Base-by-base conservation (phyloP, 495 filamentous ascomycete species). In the Penicillium atrosanguineum region DNA sequence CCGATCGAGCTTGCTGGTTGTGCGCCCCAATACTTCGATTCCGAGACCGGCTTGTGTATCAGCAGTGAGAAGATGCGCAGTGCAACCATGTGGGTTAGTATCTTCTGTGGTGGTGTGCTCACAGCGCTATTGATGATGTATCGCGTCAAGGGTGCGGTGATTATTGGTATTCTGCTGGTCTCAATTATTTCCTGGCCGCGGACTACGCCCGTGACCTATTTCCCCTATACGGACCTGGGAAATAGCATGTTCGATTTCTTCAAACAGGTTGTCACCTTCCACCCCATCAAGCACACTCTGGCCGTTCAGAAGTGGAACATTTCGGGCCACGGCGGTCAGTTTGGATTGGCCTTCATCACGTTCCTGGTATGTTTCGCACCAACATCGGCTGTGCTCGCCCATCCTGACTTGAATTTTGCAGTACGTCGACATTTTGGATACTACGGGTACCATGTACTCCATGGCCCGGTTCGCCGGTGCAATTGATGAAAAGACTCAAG, bases 181-280 rank as follows among this genome's bases (percentile, higher is more conserved):
- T 89, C 86, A 31, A 86, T 92, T 64, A 90, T 91, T 65, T 90
- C 87, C 7, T 93, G 89, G 89, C 89, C 89, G 0, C 80, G 89
- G 16, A 67, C 75, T 6, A 90, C 87, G 3, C 62, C 79, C 0
- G 85, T 93, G 40, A 90, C 89, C 4, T 88, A 85, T 59, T 93
- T 93, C 69, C 88, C 89, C 0, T 77, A 91, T 55, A 89, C 81
- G 0, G 64, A 69, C 0, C 63, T 84, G 7, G 89, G 89, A 25
- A 72, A 88, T 49, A 73, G 69, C 64, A 73, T 63, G 45, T 93
- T 93, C 70, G 78, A 91, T 50, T 94, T 91, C 73, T 93, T 93
- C 79, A 88, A 87, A 64, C 77, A 91, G 62, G 87, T 93, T 0
- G 89, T 89, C 26, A 82, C 81, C 23, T 92, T 93, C 75, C 88